A percentile compares a stretch with the other conserved stretches of the same genome.
Evolutionary conservation across 192 early-diverging fungal genomes (phyloP).

Genomic region (Haplosporangium gracile): DNA sequence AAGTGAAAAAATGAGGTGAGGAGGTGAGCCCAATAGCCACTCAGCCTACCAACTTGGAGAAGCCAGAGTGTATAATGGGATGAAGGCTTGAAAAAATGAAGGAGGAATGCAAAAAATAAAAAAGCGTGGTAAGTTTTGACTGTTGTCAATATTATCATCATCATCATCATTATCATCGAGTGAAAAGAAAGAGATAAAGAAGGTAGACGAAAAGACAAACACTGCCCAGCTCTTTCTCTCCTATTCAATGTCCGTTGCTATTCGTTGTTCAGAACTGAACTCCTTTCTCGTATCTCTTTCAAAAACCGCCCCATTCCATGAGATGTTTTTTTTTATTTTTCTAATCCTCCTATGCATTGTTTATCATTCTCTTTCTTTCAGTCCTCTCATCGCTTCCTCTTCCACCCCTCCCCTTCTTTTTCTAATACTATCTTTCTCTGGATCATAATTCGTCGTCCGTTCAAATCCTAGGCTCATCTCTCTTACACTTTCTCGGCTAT

Average conservation of each 20-base stretch:
- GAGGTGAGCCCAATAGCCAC: neutral
- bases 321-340: neutral
- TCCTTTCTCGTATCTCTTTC: neutral
- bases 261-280: too few relatives aligned
- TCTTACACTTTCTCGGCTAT: too few relatives aligned
- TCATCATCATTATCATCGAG: too few relatives aligned
- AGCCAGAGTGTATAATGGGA: neutral
- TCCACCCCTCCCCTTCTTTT: too few relatives aligned
- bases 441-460: too few relatives aligned
- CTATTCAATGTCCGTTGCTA: neutral
- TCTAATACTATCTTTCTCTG: too few relatives aligned
- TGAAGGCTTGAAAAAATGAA: neutral
- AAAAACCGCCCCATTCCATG: neutral
- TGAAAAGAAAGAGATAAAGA: neutral
- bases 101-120: neutral
- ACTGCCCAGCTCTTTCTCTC: neutral
- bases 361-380: too few relatives aligned
- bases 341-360: neutral
- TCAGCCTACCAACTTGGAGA: neutral
- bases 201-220: neutral
- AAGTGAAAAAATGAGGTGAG: neutral
- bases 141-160: neutral
- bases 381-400: neutral
- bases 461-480: too few relatives aligned
- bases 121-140: neutral